phyloP scores from a whole-genome alignment of 805 yeast species.

The Ogataea philodendri region DNA sequence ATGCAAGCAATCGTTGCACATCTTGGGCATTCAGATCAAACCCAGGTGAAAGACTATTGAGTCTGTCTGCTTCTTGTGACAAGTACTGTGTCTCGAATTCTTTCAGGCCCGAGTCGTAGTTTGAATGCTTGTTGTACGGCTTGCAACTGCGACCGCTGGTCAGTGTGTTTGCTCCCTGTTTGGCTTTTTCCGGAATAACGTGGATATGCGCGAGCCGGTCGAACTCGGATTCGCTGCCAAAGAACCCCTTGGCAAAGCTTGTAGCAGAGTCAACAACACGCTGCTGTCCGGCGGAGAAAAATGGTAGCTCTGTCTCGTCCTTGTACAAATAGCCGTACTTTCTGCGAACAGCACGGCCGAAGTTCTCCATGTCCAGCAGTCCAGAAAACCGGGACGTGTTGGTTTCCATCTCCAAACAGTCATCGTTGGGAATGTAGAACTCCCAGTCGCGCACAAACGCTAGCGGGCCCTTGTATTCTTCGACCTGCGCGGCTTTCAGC shows the following conservation, averaged over 20 bases:
- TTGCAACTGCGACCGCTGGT: constrained; percentile 50
- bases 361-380: constrained; percentile 43
- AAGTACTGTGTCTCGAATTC: constrained; percentile 38
- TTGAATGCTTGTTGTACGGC: constrained; percentile 33
- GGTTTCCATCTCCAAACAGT: constrained; percentile 46
- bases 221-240: constrained; percentile 38
- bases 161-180: constrained; percentile 57
- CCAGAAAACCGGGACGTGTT: constrained; percentile 53
- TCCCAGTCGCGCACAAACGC: constrained; percentile 53
- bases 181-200: constrained; percentile 45
- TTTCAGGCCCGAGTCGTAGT: constrained; percentile 17
- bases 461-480: constrained; percentile 46
- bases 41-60: constrained; percentile 54
- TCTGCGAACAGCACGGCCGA: constrained; percentile 48
- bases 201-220: constrained; percentile 36
- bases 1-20: constrained; percentile 49
- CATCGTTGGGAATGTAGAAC: constrained; percentile 38
- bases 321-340: constrained; percentile 49
- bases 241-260: constrained; percentile 59
- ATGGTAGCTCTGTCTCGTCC: constrained; percentile 38
- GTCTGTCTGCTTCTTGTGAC: constrained; percentile 52
- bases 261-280: constrained; percentile 56
- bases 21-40: constrained; percentile 52
- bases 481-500: constrained; percentile 36
- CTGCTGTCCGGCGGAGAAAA: constrained; percentile 54